phyloP scores from a whole-genome alignment of 1,284 basidiomycete genomes.

The Mycena sp. region DNA sequence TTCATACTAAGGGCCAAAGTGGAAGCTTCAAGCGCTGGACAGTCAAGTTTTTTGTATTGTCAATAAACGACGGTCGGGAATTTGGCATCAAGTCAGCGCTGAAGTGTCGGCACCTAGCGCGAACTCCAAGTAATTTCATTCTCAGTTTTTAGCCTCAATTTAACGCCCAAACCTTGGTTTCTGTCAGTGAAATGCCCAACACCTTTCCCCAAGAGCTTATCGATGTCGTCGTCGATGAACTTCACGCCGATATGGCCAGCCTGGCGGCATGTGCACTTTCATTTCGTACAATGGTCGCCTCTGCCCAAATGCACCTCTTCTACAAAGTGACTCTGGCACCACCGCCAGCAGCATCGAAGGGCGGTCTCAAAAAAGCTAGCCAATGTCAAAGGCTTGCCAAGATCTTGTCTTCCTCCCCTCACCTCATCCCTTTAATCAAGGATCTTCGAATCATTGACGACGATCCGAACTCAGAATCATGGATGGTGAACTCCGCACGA shows the following conservation, averaged over 20 bases:
- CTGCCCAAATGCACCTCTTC: neutral
- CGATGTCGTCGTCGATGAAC: neutral
- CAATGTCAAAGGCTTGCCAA: neutral
- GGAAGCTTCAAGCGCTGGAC: too few species aligned
- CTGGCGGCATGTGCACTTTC: neutral
- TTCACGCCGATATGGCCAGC: neutral
- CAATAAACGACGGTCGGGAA: too few species aligned
- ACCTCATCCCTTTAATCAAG: constrained; percentile 2
- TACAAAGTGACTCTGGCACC: neutral
- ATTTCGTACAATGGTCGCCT: neutral
- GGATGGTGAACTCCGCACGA: neutral
- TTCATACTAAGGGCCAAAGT: too few species aligned
- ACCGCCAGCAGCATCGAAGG: neutral
- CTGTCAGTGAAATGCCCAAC: too few species aligned
- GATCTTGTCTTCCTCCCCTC: neutral
- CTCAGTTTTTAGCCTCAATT: too few species aligned
- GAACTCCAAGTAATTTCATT: too few species aligned
- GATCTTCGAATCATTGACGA: constrained; percentile 6
- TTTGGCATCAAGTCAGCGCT: too few species aligned
- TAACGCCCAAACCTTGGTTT: too few species aligned
- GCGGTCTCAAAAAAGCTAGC: neutral
- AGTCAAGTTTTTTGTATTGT: too few species aligned
- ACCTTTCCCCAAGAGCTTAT: neutral
- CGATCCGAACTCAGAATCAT: neutral
- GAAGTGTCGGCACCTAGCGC: too few species aligned